Conservation (phyloP, 352 stramenopile species). For the Globisporangium takayamanum region DNA sequence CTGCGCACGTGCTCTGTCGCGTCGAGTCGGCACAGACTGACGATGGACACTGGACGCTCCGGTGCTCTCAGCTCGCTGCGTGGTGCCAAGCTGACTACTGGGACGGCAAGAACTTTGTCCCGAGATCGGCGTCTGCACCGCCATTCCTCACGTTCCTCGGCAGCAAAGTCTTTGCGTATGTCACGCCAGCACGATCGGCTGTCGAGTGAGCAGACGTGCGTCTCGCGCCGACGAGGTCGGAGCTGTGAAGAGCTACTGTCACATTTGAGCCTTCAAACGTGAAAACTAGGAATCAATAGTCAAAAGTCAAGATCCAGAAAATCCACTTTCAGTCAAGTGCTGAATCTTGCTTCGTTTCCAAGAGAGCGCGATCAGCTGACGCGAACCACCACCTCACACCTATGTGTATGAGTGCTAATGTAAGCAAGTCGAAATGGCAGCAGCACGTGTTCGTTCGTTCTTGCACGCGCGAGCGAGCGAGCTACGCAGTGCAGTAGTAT, state of each 20-base stretch:
- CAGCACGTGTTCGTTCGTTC: too few species aligned
- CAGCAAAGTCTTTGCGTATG: conserved; percentile 71
- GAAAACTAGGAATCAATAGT: too few species aligned
- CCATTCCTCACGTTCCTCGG: conserved; percentile 82
- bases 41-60: conserved; percentile 64
- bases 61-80: conserved; percentile 56
- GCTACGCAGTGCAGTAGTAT: too few species aligned
- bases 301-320: not conserved
- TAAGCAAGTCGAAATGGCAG: too few species aligned
- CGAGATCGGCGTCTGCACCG: conserved; percentile 16
- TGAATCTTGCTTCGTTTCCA: not conserved
- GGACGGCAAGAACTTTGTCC: conserved; percentile 77
- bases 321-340: not conserved
- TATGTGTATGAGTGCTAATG: too few species aligned
- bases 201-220: not conserved
- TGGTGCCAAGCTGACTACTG: conserved; percentile 63
- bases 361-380: not conserved
- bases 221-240: not conserved
- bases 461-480: too few species aligned
- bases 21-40: conserved; percentile 58
- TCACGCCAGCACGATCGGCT: conserved; percentile 15
- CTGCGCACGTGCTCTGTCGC: conserved; percentile 60
- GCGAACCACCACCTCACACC: too few species aligned
- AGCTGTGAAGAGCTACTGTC: not conserved
- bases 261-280: not conserved